Percentiles rank a stretch among this genome's conserved stretches.
These are phyloP conservation scores for Colletotrichum echinochloae DNA, from an alignment of 2,329 filamentous ascomycete genomes.

Conservation along the genomic window DNA sequence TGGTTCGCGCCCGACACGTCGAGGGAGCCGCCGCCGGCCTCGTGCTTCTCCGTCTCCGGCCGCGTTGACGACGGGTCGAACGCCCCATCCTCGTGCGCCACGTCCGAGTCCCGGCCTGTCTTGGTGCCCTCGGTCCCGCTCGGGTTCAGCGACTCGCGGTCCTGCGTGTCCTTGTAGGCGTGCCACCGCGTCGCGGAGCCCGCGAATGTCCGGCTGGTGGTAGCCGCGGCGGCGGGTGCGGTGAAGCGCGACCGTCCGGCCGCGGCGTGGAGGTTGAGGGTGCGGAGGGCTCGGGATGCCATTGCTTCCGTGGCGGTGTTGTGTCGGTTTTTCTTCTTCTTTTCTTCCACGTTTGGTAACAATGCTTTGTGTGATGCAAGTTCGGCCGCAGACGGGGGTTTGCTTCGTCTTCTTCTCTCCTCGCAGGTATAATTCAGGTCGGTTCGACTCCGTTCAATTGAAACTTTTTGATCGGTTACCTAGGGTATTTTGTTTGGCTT, in stretches of 20 bases:
- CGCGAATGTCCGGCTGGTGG: slow-evolving; percentile 50
- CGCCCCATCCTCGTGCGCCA: slow-evolving; percentile 67
- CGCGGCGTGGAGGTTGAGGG: slow-evolving; percentile 14
- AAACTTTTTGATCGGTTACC: too few relatives aligned
- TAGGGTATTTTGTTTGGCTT: background rate
- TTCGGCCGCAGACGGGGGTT: background rate
- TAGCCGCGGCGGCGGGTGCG: slow-evolving; percentile 1
- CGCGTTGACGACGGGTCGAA: slow-evolving; percentile 77
- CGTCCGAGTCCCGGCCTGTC: slow-evolving; percentile 72
- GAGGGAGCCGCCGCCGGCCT: slow-evolving; percentile 52
- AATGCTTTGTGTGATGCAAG: background rate
- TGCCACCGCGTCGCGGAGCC: slow-evolving; percentile 44
- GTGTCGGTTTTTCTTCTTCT: background rate
- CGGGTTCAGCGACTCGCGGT: slow-evolving; percentile 74
- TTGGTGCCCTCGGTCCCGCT: slow-evolving; percentile 75
- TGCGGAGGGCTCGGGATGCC: slow-evolving; percentile 27
- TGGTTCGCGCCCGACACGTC: slow-evolving; percentile 60
- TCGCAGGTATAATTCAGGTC: background rate
- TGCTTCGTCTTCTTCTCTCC: background rate
- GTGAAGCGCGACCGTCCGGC: background rate
- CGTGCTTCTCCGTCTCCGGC: slow-evolving; percentile 69
- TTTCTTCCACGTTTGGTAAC: background rate
- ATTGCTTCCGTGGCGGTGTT: slow-evolving; percentile 21
- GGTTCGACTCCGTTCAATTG: background rate
- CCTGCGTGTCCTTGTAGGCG: slow-evolving; percentile 65